Conservation (phyloP, 2,329 filamentous ascomycete species). For the Aspergillus novoparasiticus region DNA sequence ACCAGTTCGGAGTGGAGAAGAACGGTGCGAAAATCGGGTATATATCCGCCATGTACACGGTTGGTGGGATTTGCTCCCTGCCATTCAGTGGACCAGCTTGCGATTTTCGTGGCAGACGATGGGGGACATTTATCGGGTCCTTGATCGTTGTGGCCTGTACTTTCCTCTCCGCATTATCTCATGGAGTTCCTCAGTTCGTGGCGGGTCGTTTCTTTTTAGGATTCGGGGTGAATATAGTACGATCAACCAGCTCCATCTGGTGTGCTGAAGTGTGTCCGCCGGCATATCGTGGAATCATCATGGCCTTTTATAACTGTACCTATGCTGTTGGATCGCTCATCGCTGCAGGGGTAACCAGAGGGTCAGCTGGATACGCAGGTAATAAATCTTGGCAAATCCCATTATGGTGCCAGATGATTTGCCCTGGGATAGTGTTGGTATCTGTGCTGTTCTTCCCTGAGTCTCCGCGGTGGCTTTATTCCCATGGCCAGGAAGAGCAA, state of each 20-base stretch:
- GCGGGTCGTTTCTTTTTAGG: conserved; percentile 58
- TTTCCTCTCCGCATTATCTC: conserved; percentile 35
- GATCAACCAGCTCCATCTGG: conserved; percentile 64
- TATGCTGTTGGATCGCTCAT: conserved; percentile 57
- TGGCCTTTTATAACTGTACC: conserved; percentile 59
- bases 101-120: conserved; percentile 55
- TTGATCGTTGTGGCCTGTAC: conserved; percentile 56
- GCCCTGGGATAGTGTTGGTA: conserved; percentile 46
- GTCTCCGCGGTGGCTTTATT: conserved; percentile 39
- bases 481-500: conserved; percentile 20
- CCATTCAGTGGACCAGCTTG: conserved; percentile 50
- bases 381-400: conserved; percentile 62
- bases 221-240: conserved; percentile 62
- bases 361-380: conserved; percentile 39
- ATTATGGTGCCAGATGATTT: conserved; percentile 55
- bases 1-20: conserved; percentile 45
- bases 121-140: conserved; percentile 60
- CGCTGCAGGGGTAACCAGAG: conserved; percentile 58
- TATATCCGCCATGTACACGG: conserved; percentile 52
- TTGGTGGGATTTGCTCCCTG: conserved; percentile 48
- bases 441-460: conserved; percentile 50
- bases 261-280: conserved; percentile 66
- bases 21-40: conserved; percentile 49
- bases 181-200: conserved; percentile 53
- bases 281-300: conserved; percentile 62